Evolutionary conservation across 2,329 filamentous ascomycete species (phyloP), one percentile per base, ranked within the genome.

Genomic region (Fusarium palustre): DNA sequence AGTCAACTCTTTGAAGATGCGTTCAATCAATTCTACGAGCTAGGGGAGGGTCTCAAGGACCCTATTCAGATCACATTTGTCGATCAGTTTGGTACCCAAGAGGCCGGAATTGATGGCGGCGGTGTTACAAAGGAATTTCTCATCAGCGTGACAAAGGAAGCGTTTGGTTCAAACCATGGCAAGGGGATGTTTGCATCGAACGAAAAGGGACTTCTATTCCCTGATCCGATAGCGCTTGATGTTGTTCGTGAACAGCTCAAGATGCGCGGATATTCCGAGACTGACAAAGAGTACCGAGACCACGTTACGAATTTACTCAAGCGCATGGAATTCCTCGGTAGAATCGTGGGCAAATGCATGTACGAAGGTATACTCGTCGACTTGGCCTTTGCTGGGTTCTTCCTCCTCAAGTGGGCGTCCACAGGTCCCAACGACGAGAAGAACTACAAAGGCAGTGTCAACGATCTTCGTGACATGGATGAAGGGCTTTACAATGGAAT

Each of bases 41-140:
- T 98, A 7, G 92, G 91, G 0, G 92, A 95, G 16, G 91, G 90
- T 1, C 81, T 99, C 58, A 98, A 98, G 76, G 95, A 98, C 76
- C 93, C 94, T 0, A 97, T 99, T 36, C 93, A 97, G 76, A 98
- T 99, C 74, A 96, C 93, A 0, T 99, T 99, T 77, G 90, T 97
- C 43, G 96, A 99, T 76, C 88, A 94, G 63, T 99, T 97, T 71
- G 92, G 92, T 64, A 88, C 91, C 2, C 85, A 88, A 10, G 96
- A 99, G 80, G 95, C 95, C 15, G 96, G 96, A 12, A 98, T 99
- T 57, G 96, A 99, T 76, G 96, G 96, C 1, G 96, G 96, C 11
- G 96, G 96, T 66, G 96, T 99, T 11, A 97, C 95, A 3, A 99
- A 99, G 74, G 96, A 99, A 75, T 99, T 99, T 66, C 84, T 99